These are phyloP conservation scores for Claviceps sp. DNA, from an alignment of 2,329 filamentous ascomycete genomes.

Conservation along the genomic window DNA sequence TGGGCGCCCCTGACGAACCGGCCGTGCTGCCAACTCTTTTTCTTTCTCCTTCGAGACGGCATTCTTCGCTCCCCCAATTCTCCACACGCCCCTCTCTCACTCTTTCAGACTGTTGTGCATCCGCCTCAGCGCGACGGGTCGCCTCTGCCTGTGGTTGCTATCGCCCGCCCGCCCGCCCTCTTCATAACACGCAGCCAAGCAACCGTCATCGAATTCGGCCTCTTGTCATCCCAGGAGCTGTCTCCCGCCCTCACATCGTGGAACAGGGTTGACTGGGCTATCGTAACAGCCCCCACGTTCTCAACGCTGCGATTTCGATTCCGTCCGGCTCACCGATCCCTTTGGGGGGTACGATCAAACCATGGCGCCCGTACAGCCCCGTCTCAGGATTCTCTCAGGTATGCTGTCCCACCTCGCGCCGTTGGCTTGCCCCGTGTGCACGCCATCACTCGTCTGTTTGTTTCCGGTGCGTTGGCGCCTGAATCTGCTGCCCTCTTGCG, in stretches of 20 bases:
- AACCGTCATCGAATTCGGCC: constrained; percentile 5
- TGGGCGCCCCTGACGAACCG: constrained; percentile 8
- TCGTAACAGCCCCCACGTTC: constrained; percentile 19
- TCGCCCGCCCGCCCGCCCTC: neutral
- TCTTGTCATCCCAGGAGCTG: constrained; percentile 7
- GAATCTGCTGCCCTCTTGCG: constrained; percentile 10
- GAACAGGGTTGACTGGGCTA: constrained; percentile 19
- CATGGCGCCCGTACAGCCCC: constrained; percentile 47
- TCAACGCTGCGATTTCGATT: constrained; percentile 16
- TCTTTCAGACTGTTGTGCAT: neutral
- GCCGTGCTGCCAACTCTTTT: constrained; percentile 5
- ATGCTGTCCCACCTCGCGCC: constrained; percentile 26
- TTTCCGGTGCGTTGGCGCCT: constrained; percentile 9
- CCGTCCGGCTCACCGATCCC: constrained; percentile 21
- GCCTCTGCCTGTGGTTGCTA: constrained; percentile 1
- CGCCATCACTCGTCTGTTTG: constrained; percentile 1
- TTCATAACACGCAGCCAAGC: constrained; percentile 1
- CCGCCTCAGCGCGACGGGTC: constrained; percentile 3
- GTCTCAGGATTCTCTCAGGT: constrained; percentile 49
- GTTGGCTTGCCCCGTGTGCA: constrained; percentile 3
- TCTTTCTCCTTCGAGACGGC: neutral
- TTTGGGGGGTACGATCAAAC: constrained; percentile 22
- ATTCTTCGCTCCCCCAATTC: neutral
- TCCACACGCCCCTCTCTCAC: constrained; percentile 4
- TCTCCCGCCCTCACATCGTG: constrained; percentile 11